Base-by-base conservation (phyloP, 1,284 basidiomycete genomes). In the Malassezia obtusa region DNA sequence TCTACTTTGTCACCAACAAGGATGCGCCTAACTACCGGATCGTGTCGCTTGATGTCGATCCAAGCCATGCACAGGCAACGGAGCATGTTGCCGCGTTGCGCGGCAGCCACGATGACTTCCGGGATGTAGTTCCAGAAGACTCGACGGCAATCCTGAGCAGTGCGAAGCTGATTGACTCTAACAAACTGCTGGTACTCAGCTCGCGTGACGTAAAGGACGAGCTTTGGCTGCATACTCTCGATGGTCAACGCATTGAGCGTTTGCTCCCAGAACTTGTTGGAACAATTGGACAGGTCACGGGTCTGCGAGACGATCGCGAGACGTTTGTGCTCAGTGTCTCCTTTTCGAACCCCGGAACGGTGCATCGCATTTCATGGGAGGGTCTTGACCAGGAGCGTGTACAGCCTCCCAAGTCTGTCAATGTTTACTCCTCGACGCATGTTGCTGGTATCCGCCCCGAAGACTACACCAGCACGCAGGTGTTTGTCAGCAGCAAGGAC, bases 191-290 rank as follows among this genome's bases (percentile, higher is more conserved):
- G 9, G 68, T 85, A 14, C 76, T 80, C 43, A 87, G 87, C 77
- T 84, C 84, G 64, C 80, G 82, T 54, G 84, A 89, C 63, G 87
- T 86, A 65, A 85, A 84, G 62, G 85, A 89, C 67, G 85, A 88
- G 73, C 77, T 89, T 33, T 87, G 87, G 73, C 73, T 89, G 49
- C 83, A 85, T 75, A 78, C 81, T 37, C 78, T 83, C 28, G 43
- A 60, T 49, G 87, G 87, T 32, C 71, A 78, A 61, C 78, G 76
- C 45, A 62, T 86, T 49, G 75, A 77, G 35, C 82, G 82, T 5
- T 74, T 89, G 15, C 82, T 80, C 2, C 75, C 79, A 5, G 81
- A 85, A 43, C 50, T 85, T 46, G 83, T 90, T 25, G 88, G 88
- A 22, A 78, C 83, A 4, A 80, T 83, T 32, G 76, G 76, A 12